Evolutionary conservation across 371 early-diverging fungal genomes (phyloP).

Genomic region (Mortierella sp.): DNA sequence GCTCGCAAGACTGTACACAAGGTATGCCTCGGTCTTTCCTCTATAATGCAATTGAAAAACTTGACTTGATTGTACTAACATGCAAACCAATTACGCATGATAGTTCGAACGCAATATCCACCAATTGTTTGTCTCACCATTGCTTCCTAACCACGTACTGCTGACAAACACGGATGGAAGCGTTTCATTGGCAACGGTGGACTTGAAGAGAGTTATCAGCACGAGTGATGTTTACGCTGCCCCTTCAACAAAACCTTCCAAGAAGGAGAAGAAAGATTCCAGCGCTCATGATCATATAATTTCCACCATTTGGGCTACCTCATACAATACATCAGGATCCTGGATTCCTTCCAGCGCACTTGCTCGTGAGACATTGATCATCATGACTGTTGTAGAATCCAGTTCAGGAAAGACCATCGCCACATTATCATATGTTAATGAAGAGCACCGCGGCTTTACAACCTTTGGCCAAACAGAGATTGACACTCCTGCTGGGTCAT

Average conservation of each 20-base stretch:
- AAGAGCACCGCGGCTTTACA: constrained; percentile 62
- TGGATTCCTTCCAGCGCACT: constrained; percentile 66
- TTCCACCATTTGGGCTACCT: constrained; percentile 62
- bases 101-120: constrained; percentile 67
- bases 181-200: constrained; percentile 64
- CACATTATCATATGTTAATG: constrained; percentile 63
- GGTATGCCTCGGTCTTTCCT: constrained; percentile 11
- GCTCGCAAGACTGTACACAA: constrained; percentile 49
- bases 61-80: background rate
- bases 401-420: constrained; percentile 32
- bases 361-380: constrained; percentile 60
- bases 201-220: constrained; percentile 62
- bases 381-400: constrained; percentile 59
- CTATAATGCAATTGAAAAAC: background rate
- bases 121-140: constrained; percentile 63
- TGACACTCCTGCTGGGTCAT: constrained; percentile 22
- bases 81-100: background rate
- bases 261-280: constrained; percentile 36
- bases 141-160: constrained; percentile 63
- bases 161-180: constrained; percentile 66
- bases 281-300: background rate
- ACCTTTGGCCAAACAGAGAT: constrained; percentile 37
- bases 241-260: constrained; percentile 33
- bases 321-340: constrained; percentile 60
- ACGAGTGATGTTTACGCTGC: constrained; percentile 31